Evolutionary conservation across 2,329 filamentous ascomycete species (phyloP).

Genomic region (Amauroascus verrucosus): DNA sequence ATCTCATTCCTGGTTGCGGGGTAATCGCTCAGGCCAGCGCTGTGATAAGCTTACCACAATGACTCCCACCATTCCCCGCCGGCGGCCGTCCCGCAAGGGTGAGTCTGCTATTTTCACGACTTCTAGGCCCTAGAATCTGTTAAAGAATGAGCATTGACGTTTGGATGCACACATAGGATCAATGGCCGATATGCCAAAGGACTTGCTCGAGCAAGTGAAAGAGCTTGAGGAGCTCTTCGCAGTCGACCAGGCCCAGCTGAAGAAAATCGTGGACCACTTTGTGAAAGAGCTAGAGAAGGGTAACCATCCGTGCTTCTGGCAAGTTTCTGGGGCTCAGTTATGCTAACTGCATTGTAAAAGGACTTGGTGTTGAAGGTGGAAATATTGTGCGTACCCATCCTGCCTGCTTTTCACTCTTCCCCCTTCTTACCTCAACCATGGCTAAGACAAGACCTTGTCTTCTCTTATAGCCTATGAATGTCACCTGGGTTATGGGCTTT

Average conservation of each 20-base stretch:
- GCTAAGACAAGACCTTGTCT: conserved; percentile 18
- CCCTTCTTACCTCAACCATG: background rate
- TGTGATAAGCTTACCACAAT: conserved; percentile 1
- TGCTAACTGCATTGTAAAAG: conserved; percentile 34
- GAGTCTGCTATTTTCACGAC: conserved; percentile 36
- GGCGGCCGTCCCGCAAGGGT: conserved; percentile 63
- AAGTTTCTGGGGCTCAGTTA: background rate
- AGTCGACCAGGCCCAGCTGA: conserved; percentile 67
- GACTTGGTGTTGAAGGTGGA: conserved; percentile 74
- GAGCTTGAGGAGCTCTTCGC: conserved; percentile 75
- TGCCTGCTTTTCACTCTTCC: background rate
- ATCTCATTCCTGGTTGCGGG: conserved; percentile 4
- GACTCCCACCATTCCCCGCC: conserved; percentile 51
- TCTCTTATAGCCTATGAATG: conserved; percentile 76
- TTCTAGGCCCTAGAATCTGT: conserved; percentile 10
- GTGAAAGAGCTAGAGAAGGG: conserved; percentile 78
- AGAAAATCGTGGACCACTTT: conserved; percentile 84
- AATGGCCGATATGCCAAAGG: conserved; percentile 80
- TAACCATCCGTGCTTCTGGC: conserved; percentile 29
- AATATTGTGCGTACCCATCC: conserved; percentile 62
- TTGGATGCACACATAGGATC: conserved; percentile 51
- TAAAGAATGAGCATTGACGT: background rate
- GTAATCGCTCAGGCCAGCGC: background rate
- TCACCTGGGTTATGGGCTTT: conserved; percentile 88
- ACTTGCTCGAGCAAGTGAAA: conserved; percentile 70